Base-by-base conservation (phyloP, 805 yeast species). In the Starmerella sirachaensis region DNA sequence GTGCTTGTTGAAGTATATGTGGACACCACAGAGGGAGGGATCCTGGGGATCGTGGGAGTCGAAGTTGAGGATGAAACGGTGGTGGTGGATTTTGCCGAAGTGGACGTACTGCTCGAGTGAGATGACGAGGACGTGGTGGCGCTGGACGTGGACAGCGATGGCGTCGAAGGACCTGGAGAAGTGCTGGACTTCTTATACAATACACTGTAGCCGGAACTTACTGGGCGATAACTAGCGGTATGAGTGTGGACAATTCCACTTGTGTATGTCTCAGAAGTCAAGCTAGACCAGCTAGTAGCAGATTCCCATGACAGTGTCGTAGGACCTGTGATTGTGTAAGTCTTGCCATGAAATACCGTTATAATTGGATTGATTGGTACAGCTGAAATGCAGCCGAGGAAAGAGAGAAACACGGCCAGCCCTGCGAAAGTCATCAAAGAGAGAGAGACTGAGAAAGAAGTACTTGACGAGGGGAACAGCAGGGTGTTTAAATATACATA, bases 221-320 rank as follows among this genome's bases (percentile, higher is more conserved):
- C 11, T 11, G 24, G 7, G 10, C 10, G 11, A 7, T 16, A 11
- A 4, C 11, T 22, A 5, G 27, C n/a, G 6, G 9, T 3, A 17
- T 7, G 18, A 11, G 20, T 5, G 21, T 10, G 6, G 18, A 27
- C 37, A 25, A 10, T 6, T 10, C 19, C 12, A 18, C 20, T 5
- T 5, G 10, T 9, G n/a, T n/a, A 5, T 13, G 18, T 2, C 20
- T 14, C 18, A 10, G 6, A 4, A 11, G 6, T 7, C 4, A 10
- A 3, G n/a, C 22, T n/a, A n/a, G n/a, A n/a, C n/a, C n/a, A n/a
- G n/a, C n/a, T 32, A 4, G 35, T 32, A 2, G 34, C 18, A 9
- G 34, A 18, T 5, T 23, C 25, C 35, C 40, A 43, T 11, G 12
- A 13, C 14, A 44, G 35, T 3, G 48, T 44, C 7, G 48, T 44